Evolutionary conservation across 1,284 basidiomycete genomes (phyloP), one percentile per base, ranked within the genome.

Genomic region (Ganoderma sinense): DNA sequence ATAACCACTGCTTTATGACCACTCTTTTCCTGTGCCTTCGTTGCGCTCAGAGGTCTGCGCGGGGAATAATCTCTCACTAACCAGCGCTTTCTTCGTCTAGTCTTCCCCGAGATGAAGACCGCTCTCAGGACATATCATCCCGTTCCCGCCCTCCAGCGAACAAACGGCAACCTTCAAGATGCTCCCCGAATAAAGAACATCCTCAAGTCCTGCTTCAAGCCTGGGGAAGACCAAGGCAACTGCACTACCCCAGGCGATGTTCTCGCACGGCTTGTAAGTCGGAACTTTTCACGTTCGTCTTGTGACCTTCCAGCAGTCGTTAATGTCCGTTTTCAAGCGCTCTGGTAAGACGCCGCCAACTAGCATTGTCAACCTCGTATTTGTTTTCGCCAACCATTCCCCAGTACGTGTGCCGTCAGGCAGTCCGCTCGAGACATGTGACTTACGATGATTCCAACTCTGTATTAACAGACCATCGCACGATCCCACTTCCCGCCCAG

Each of bases 81-180:
- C 59, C 6, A 61, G 39, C 59, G 39, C 59, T 26, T 61, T 61
- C 23, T 23, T n/a, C 23, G 55, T 59, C 29, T 66, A 87, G 86
- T 88, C 76, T 87, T 88, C 73, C 87, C 87, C 10, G 90, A 91
- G 80, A 91, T 92, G 88, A 88, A 89, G 76, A 93, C 92, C 2
- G 85, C 88, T 2, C 81, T 93, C 40, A 82, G 91, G 68, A 91
- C 89, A 61, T 93, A 93, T 75, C 91, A 93, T 73, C 89, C 92
- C 4, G 85, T 93, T 0, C 91, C 91, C 0, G 87, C 88, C 16
- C 80, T 93, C 31, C 91, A 93, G 73, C 87, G 88, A 75, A 88
- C 89, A 11, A 84, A 88, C 56, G 86, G 87, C 14, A 90, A 91
- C 75, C 84, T 93, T 66, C 90, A 91, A 75, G 91, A 93, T 74